Conservation (phyloP, 805 yeast species). For the Zygotorulaspora danielsina region DNA sequence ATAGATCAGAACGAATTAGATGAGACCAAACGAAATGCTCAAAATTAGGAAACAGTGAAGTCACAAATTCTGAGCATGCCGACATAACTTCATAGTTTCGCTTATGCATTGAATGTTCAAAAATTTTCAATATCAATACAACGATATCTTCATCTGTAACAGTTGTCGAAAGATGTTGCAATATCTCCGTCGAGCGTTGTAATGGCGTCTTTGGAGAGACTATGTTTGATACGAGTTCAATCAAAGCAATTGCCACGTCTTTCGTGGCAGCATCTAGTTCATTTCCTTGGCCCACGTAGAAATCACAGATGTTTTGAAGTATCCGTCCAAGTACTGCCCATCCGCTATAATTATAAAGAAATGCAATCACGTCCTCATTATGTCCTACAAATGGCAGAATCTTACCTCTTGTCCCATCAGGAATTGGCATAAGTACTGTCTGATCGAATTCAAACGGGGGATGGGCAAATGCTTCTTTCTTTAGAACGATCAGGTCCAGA, state of each 20-base stretch:
- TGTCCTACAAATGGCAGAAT: slow-evolving; percentile 49
- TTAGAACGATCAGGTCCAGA: slow-evolving; percentile 49
- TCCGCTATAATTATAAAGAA: slow-evolving; percentile 72
- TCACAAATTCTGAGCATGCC: slow-evolving; percentile 47
- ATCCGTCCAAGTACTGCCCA: slow-evolving; percentile 83
- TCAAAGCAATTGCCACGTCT: slow-evolving; percentile 44
- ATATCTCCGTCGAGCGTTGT: slow-evolving; percentile 40
- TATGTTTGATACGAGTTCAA: slow-evolving; percentile 48
- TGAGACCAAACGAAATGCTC: slow-evolving; percentile 78
- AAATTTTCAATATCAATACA: slow-evolving; percentile 58
- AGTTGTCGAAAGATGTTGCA: slow-evolving; percentile 38
- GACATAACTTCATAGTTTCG: slow-evolving; percentile 46
- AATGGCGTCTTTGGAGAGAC: slow-evolving; percentile 38
- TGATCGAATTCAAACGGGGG: slow-evolving; percentile 54
- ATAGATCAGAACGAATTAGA: slow-evolving; percentile 58
- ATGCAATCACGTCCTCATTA: slow-evolving; percentile 47
- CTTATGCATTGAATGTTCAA: slow-evolving; percentile 62
- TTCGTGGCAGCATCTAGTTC: slow-evolving; percentile 35
- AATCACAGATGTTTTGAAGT: slow-evolving; percentile 51
- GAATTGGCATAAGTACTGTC: slow-evolving; percentile 43
- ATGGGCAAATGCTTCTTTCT: slow-evolving; percentile 44
- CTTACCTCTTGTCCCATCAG: slow-evolving; percentile 65
- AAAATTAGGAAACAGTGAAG: slow-evolving; percentile 43
- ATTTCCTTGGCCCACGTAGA: slow-evolving; percentile 31
- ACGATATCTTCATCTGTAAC: slow-evolving; percentile 55